Conservation (phyloP, 148 eudicot species). For the Fagopyrum esculentum region DNA sequence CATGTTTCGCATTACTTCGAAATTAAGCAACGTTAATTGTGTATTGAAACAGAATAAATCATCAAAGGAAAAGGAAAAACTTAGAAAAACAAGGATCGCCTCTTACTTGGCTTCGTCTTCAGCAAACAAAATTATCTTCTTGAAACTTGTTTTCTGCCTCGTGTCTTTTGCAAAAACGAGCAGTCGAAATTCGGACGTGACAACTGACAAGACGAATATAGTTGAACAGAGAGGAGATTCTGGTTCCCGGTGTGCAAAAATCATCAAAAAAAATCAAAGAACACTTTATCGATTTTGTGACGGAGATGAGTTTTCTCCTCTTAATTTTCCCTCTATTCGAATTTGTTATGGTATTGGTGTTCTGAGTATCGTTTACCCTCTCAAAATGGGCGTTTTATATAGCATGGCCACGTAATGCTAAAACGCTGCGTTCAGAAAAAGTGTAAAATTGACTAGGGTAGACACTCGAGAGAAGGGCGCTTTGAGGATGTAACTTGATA, state of each 20-base stretch:
- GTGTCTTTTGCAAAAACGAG: not conserved
- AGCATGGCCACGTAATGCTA: not conserved
- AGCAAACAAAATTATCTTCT: slow-evolving; percentile 3
- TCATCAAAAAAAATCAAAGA: not conserved
- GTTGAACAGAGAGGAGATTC: slow-evolving; percentile 1
- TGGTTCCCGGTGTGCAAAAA: not conserved
- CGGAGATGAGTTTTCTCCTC: not conserved
- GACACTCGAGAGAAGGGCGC: not conserved
- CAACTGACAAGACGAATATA: not conserved
- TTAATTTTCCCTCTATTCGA: not conserved
- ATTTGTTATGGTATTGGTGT: slow-evolving; percentile 6
- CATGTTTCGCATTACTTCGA: slow-evolving; percentile 8
- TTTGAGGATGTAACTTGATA: not conserved
- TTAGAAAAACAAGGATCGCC: not conserved
- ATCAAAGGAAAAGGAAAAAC: not conserved
- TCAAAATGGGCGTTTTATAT: slow-evolving; percentile 6
- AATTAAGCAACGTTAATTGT: slow-evolving; percentile 9
- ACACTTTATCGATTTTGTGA: slow-evolving; percentile 9
- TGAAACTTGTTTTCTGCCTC: not conserved
- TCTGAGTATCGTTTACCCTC: slow-evolving; percentile 4
- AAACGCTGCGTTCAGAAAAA: slow-evolving; percentile 9
- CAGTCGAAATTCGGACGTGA: slow-evolving; percentile 1
- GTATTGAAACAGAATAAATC: not conserved
- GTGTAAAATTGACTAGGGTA: not conserved
- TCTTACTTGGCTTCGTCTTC: slow-evolving; percentile 5